Percentiles rank a stretch among this genome's conserved stretches.
phyloP scores from a whole-genome alignment of 2,329 filamentous ascomycete genomes.

The Sporothrix curviconia region DNA sequence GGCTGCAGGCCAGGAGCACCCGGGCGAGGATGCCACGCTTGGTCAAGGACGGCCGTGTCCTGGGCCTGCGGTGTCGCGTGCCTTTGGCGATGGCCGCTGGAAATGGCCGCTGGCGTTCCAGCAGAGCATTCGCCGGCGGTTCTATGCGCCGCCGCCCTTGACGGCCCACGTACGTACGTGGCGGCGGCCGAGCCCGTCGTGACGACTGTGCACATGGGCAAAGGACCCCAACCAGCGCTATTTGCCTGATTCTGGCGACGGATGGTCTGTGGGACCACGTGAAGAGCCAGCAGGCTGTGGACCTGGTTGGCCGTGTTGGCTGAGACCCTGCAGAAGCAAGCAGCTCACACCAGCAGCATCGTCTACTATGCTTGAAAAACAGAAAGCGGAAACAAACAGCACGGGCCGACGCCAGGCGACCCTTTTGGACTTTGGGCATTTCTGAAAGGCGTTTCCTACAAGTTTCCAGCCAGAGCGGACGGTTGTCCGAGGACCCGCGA shows the following conservation, averaged over 20 bases:
- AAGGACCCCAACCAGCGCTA: constrained; percentile 86
- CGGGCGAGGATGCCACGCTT: constrained; percentile 75
- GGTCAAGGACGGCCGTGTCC: constrained; percentile 81
- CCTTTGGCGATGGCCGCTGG: constrained; percentile 94
- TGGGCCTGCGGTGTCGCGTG: constrained; percentile 85
- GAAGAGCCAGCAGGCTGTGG: constrained; percentile 95
- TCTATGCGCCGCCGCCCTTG: constrained; percentile 74
- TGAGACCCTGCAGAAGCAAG: constrained; percentile 36
- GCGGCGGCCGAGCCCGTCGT: constrained; percentile 89
- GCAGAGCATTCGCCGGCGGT: constrained; percentile 68
- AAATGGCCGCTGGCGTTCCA: constrained; percentile 90
- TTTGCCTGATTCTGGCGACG: constrained; percentile 91
- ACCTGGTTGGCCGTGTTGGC: constrained; percentile 86
- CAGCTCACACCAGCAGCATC: too few relatives aligned
- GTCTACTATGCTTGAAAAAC: too few relatives aligned
- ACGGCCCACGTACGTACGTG: constrained; percentile 63
- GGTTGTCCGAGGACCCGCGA: constrained; percentile 95
- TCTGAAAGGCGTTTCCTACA: too few relatives aligned
- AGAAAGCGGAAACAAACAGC: too few relatives aligned
- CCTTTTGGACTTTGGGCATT: too few relatives aligned
- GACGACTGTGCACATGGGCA: constrained; percentile 83
- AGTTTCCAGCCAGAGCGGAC: constrained; percentile 18
- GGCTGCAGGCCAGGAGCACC: constrained; percentile 80
- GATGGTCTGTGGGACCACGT: constrained; percentile 98
- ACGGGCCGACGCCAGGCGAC: too few relatives aligned